Conservation (phyloP, 768 basidiomycete species). For the Pluteus cervinus region DNA sequence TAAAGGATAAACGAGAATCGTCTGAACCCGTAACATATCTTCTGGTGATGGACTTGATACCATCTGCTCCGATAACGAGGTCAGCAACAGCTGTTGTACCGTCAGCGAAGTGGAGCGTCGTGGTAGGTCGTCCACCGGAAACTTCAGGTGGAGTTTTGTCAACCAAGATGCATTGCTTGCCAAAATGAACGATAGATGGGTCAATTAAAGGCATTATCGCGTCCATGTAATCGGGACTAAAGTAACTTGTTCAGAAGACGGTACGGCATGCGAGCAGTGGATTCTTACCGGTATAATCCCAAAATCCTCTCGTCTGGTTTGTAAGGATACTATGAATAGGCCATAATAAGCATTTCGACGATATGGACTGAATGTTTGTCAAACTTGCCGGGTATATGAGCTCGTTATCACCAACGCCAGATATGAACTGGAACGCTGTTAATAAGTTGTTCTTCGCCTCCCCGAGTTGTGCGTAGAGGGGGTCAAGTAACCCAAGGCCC, state of each 20-base stretch:
- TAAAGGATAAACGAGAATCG: slow-evolving; percentile 29
- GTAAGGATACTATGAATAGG: slow-evolving; percentile 22
- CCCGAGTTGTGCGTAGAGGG: slow-evolving; percentile 31
- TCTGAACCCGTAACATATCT: slow-evolving; percentile 25
- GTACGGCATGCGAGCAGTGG: neutral
- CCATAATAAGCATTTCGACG: too few relatives aligned
- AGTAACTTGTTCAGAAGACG: too few relatives aligned
- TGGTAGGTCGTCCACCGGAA: too few relatives aligned
- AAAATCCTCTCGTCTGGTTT: slow-evolving; percentile 30
- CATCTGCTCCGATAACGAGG: slow-evolving; percentile 47
- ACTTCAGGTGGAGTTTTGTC: too few relatives aligned
- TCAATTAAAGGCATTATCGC: slow-evolving; percentile 39
- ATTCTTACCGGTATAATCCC: slow-evolving; percentile 37
- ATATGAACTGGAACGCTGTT: slow-evolving; percentile 34
- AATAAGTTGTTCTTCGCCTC: slow-evolving; percentile 23
- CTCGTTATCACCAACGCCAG: too few relatives aligned
- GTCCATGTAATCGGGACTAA: slow-evolving; percentile 46
- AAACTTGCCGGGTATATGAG: too few relatives aligned
- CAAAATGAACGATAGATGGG: slow-evolving; percentile 36
- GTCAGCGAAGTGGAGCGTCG: slow-evolving; percentile 46
- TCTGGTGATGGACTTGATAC: slow-evolving; percentile 43
- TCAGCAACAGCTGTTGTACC: slow-evolving; percentile 40
- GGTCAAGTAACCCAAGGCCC: slow-evolving; percentile 36
- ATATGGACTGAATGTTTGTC: too few relatives aligned
- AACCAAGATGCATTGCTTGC: slow-evolving; percentile 44